phyloP scores from a whole-genome alignment of 192 early-diverging fungal species.

The Spinellus fusiger region DNA sequence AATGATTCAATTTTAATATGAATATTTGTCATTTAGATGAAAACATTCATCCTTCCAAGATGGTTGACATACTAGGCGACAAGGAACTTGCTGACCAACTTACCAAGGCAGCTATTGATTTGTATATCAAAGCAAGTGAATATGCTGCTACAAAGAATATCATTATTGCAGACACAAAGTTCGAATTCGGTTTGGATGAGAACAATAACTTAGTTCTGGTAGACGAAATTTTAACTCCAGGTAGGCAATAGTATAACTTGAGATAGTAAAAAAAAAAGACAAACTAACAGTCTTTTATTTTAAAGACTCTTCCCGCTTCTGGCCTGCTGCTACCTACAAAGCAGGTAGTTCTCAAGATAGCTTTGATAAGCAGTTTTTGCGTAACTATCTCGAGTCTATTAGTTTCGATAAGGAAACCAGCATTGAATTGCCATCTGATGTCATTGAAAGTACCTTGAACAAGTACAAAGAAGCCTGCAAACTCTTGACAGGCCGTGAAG shows the following conservation, averaged over 20 bases:
- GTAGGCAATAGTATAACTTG: slow-evolving; percentile 32
- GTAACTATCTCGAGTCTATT: slow-evolving; percentile 85
- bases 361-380: slow-evolving; percentile 97
- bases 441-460: slow-evolving; percentile 77
- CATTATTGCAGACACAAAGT: slow-evolving; percentile 99
- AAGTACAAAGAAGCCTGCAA: slow-evolving; percentile 91
- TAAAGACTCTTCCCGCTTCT: slow-evolving; percentile 94
- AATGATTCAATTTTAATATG: background rate
- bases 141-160: slow-evolving; percentile 83
- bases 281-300: background rate
- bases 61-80: slow-evolving; percentile 79
- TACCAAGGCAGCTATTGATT: slow-evolving; percentile 59
- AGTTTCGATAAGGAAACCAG: slow-evolving; percentile 83
- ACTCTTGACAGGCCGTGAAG: slow-evolving; percentile 71
- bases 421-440: slow-evolving; percentile 80
- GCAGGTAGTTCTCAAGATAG: slow-evolving; percentile 75
- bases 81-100: slow-evolving; percentile 67
- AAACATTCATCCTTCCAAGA: slow-evolving; percentile 94
- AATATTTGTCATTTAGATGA: slow-evolving; percentile 59
- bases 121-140: slow-evolving; percentile 85
- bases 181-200: slow-evolving; percentile 95
- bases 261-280: background rate
- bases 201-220: slow-evolving; percentile 77
- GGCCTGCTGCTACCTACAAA: slow-evolving; percentile 80
- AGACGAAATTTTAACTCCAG: slow-evolving; percentile 96